Percentiles rank a stretch among this genome's conserved stretches.
Evolutionary conservation across 2,329 filamentous ascomycete species (phyloP).

Genomic region (Botryosphaeria agaves): DNA sequence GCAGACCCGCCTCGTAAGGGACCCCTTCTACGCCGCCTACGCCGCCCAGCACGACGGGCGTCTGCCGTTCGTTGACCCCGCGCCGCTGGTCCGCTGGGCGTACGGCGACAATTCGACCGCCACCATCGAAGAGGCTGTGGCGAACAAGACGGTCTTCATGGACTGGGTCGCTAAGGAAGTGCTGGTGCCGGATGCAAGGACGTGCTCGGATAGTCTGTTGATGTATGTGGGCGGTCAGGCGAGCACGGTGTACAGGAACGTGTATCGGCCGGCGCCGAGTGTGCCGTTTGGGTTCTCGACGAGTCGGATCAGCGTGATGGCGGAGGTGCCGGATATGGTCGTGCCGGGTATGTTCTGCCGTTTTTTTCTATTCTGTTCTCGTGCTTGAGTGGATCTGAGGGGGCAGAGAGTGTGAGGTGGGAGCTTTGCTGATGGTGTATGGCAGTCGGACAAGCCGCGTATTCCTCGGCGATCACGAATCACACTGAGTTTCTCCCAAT

Average conservation of each 20-base stretch:
- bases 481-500: slow-evolving; percentile 38
- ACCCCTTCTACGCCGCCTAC: slow-evolving; percentile 33
- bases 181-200: slow-evolving; percentile 20
- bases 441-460: slow-evolving; percentile 23
- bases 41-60: slow-evolving; percentile 26
- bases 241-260: slow-evolving; percentile 26
- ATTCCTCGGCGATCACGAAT: slow-evolving; percentile 28
- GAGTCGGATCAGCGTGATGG: slow-evolving; percentile 29
- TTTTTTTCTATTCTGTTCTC: neutral
- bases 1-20: slow-evolving; percentile 26
- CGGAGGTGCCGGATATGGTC: slow-evolving; percentile 30
- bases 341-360: slow-evolving; percentile 16
- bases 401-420: neutral
- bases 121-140: slow-evolving; percentile 23
- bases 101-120: slow-evolving; percentile 24
- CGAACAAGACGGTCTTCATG: slow-evolving; percentile 32
- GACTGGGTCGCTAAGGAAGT: slow-evolving; percentile 31
- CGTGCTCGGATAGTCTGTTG: slow-evolving; percentile 32
- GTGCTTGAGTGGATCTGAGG: neutral
- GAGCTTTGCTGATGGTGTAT: slow-evolving; percentile 1
- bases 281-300: slow-evolving; percentile 31
- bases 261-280: slow-evolving; percentile 23
- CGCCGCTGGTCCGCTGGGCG: slow-evolving; percentile 28
- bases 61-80: slow-evolving; percentile 31
- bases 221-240: slow-evolving; percentile 27